These are phyloP conservation scores for Ligustrum vulgare DNA, from an alignment of 257 asterid species.

Conservation along the genomic window DNA sequence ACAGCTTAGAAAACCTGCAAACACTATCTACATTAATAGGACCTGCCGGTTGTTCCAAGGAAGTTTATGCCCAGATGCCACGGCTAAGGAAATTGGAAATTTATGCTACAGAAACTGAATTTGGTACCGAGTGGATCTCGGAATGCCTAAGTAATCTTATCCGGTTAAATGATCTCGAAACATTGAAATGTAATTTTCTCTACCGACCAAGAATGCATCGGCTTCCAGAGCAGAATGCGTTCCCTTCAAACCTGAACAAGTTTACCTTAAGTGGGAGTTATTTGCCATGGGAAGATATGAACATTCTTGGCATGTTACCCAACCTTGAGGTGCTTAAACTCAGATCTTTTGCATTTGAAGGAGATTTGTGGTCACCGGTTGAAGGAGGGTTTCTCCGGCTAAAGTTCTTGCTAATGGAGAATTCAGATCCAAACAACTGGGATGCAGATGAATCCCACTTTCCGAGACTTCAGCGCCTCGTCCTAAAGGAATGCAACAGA, in stretches of 20 bases:
- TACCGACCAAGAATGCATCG: neutral
- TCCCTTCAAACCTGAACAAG: conserved; percentile 26
- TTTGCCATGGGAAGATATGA: conserved; percentile 27
- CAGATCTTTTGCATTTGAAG: conserved; percentile 15
- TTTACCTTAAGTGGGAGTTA: conserved; percentile 20
- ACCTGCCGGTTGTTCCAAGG: conserved; percentile 7
- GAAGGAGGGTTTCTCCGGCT: conserved; percentile 23
- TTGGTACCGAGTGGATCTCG: neutral
- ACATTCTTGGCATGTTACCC: conserved; percentile 19
- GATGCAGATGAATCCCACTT: conserved; percentile 16
- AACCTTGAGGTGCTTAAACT: conserved; percentile 33
- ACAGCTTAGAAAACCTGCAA: conserved; percentile 13
- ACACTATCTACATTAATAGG: conserved; percentile 13
- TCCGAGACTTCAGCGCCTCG: conserved; percentile 10
- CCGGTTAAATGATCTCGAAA: conserved; percentile 19
- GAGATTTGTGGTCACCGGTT: conserved; percentile 15
- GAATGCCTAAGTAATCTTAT: conserved; percentile 8
- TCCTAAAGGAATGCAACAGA: conserved; percentile 13
- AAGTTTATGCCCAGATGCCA: conserved; percentile 11
- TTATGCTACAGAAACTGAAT: conserved; percentile 3
- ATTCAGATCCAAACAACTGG: conserved; percentile 18
- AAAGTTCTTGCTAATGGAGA: conserved; percentile 17
- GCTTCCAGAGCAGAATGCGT: neutral
- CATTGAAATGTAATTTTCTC: conserved; percentile 21
- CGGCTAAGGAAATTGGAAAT: conserved; percentile 16